Evolutionary conservation across 768 basidiomycete genomes (phyloP).

Genomic region (Pisolithus sp.): DNA sequence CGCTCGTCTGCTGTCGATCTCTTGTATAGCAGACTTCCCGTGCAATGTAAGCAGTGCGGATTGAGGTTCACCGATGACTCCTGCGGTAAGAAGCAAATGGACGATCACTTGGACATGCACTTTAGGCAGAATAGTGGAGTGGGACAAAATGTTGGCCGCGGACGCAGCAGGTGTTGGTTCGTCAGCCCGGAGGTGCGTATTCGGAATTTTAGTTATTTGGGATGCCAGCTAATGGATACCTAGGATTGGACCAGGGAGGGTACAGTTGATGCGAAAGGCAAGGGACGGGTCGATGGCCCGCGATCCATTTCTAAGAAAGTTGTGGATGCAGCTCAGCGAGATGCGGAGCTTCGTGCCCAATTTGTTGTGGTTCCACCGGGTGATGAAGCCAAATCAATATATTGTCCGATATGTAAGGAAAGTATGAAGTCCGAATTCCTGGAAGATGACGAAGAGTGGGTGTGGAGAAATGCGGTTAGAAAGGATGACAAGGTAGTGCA

Average conservation of each 20-base stretch:
- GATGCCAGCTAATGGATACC: conserved; percentile 6
- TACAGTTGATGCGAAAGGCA: conserved; percentile 56
- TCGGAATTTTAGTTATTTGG: not conserved
- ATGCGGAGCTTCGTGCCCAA: conserved; percentile 65
- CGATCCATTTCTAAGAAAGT: conserved; percentile 50
- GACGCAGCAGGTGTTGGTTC: conserved; percentile 89
- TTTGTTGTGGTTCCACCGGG: conserved; percentile 88
- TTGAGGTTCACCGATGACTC: conserved; percentile 73
- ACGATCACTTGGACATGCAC: conserved; percentile 94
- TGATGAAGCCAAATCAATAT: conserved; percentile 74
- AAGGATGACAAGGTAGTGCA: conserved; percentile 75
- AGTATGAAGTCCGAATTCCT: conserved; percentile 82
- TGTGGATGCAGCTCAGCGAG: conserved; percentile 64
- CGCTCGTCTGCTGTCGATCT: conserved; percentile 57
- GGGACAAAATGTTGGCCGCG: conserved; percentile 70
- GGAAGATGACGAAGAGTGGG: conserved; percentile 97
- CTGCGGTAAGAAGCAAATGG: conserved; percentile 67
- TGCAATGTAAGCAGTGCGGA: conserved; percentile 93
- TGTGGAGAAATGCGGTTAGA: conserved; percentile 87
- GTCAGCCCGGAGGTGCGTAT: conserved; percentile 67
- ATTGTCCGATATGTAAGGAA: conserved; percentile 98
- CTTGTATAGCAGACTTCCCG: conserved; percentile 66
- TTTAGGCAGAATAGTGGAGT: conserved; percentile 88
- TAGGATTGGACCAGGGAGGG: conserved; percentile 88
- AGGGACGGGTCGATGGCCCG: conserved; percentile 52